Evolutionary conservation across 371 early-diverging fungal genomes (phyloP).

Genomic region (Mortierella sp.): DNA sequence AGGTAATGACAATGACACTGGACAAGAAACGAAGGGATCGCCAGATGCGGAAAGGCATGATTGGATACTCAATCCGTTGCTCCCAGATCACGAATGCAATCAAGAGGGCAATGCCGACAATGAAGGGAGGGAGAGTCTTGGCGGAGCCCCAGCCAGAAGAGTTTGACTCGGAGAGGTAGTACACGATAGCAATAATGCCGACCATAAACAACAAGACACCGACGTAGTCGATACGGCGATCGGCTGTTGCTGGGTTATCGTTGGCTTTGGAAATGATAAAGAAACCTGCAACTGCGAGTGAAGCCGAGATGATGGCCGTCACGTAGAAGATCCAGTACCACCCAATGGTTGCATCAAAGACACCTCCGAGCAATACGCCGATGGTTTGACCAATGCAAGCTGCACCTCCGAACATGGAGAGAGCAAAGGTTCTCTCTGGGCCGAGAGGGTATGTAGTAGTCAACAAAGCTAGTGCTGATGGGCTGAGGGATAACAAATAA

Average conservation of each 20-base stretch:
- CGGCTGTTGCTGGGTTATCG: constrained; percentile 6
- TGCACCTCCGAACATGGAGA: constrained; percentile 42
- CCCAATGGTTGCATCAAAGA: constrained; percentile 51
- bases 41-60: constrained; percentile 58
- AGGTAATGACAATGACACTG: constrained; percentile 46
- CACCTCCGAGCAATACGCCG: constrained; percentile 41
- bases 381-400: constrained; percentile 38
- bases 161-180: constrained; percentile 32
- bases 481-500: not conserved
- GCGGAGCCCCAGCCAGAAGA: constrained; percentile 38
- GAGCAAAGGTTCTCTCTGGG: constrained; percentile 42
- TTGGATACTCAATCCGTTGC: constrained; percentile 40
- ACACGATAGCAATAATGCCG: constrained; percentile 35
- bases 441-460: constrained; percentile 31
- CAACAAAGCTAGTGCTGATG: constrained; percentile 26
- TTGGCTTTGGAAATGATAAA: constrained; percentile 31
- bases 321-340: constrained; percentile 46
- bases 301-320: constrained; percentile 26
- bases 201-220: constrained; percentile 24
- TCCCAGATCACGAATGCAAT: constrained; percentile 56
- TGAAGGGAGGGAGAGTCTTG: constrained; percentile 39
- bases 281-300: constrained; percentile 18
- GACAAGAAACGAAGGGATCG: constrained; percentile 46
- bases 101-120: too few species aligned
- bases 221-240: constrained; percentile 26